These are phyloP conservation scores for Lipomyces anomalus DNA, from an alignment of 805 yeast genomes.

Conservation along the genomic window DNA sequence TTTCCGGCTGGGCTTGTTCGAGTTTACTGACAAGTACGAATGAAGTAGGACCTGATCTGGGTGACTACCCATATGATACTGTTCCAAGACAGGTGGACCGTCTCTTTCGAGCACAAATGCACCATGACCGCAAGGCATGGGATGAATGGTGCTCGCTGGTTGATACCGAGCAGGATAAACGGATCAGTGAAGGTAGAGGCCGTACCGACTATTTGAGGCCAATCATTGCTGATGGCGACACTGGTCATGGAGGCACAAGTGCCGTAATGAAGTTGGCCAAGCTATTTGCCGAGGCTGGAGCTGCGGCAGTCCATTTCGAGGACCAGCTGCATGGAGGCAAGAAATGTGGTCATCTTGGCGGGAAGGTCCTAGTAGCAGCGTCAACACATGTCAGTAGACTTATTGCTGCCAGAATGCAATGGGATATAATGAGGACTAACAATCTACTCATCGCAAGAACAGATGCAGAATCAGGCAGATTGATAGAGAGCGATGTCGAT, in stretches of 20 bases:
- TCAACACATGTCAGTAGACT: slow-evolving; percentile 50
- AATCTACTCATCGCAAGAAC: slow-evolving; percentile 57
- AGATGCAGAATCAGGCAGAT: slow-evolving; percentile 51
- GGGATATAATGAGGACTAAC: slow-evolving; percentile 58
- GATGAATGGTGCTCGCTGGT: slow-evolving; percentile 36
- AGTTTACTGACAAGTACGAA: slow-evolving; percentile 53
- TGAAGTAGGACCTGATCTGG: slow-evolving; percentile 62
- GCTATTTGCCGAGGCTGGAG: slow-evolving; percentile 60
- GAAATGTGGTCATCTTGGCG: slow-evolving; percentile 59
- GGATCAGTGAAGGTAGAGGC: slow-evolving; percentile 26
- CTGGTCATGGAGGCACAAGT: slow-evolving; percentile 60
- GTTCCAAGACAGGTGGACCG: slow-evolving; percentile 64
- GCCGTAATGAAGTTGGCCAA: slow-evolving; percentile 62
- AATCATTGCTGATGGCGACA: slow-evolving; percentile 61
- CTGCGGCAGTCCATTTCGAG: slow-evolving; percentile 60
- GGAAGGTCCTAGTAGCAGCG: slow-evolving; percentile 57
- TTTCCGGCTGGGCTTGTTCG: slow-evolving; percentile 60
- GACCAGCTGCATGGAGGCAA: slow-evolving; percentile 63
- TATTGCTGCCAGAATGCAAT: slow-evolving; percentile 54
- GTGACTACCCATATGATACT: slow-evolving; percentile 64
- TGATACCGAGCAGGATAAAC: slow-evolving; percentile 27
- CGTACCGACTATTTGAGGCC: slow-evolving; percentile 52
- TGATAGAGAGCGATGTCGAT: slow-evolving; percentile 49
- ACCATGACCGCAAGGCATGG: slow-evolving; percentile 51
- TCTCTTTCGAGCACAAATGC: slow-evolving; percentile 50